These are phyloP conservation scores for Colletotrichum magnum DNA, from an alignment of 2,329 filamentous ascomycete species.

Conservation along the genomic window DNA sequence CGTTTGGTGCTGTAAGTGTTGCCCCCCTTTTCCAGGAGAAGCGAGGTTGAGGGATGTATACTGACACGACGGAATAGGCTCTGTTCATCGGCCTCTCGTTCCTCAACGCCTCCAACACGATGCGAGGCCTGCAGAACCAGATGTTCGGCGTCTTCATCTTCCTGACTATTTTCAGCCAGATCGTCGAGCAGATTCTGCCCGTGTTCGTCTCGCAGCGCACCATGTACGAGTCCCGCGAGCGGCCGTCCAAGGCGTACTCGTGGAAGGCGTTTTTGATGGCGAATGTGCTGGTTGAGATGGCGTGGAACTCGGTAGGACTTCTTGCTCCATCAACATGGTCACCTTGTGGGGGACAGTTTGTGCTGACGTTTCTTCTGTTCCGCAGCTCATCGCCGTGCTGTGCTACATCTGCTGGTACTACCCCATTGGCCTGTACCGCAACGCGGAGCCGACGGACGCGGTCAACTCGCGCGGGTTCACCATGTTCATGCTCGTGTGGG, in stretches of 20 bases:
- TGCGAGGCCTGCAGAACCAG: constrained; percentile 78
- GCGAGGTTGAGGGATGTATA: background rate
- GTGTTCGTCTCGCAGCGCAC: constrained; percentile 78
- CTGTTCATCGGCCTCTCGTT: constrained; percentile 81
- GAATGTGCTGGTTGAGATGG: constrained; percentile 74
- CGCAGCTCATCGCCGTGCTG: constrained; percentile 58
- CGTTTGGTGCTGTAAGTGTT: constrained; percentile 36
- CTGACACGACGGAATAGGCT: constrained; percentile 45
- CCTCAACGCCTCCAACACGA: constrained; percentile 70
- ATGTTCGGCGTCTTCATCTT: constrained; percentile 82
- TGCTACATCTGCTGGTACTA: constrained; percentile 79
- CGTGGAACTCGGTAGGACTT: constrained; percentile 74
- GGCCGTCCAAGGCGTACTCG: constrained; percentile 76
- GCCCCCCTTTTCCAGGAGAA: background rate
- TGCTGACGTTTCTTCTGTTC: too few relatives aligned
- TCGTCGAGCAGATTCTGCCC: constrained; percentile 78
- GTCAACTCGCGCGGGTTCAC: constrained; percentile 65
- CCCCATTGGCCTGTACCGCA: constrained; percentile 74
- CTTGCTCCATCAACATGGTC: background rate
- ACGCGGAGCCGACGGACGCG: constrained; percentile 67
- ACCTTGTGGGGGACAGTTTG: background rate
- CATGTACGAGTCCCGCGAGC: constrained; percentile 78
- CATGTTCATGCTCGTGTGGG: constrained; percentile 74
- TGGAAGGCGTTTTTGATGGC: constrained; percentile 78
- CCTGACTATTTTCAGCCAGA: constrained; percentile 76